Base-by-base conservation (phyloP, 208 protist species). In the Trypanosoma grayi region DNA sequence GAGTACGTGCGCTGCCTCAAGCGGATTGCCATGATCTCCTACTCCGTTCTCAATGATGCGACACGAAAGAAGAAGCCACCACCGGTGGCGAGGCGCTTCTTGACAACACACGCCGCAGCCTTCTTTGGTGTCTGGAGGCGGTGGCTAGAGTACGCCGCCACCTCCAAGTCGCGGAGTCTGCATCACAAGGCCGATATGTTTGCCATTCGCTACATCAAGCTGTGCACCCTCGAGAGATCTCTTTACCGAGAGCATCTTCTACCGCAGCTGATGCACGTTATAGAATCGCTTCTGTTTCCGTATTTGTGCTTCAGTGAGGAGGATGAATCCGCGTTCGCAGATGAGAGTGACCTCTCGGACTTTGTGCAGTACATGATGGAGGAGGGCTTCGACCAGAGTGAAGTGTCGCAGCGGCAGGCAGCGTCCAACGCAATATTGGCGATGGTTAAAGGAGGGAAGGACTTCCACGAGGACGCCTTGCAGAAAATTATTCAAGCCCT, bases 281-380 rank as follows among this genome's bases (percentile, higher is more conserved):
- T 95, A 5, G 89, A 95, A 57, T 74, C 77, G 16, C 60, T 90
- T 10, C 62, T 95, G 45, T 92, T 95, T 53, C 86, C 86, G 20
- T 93, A 83, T 59, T 54, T 95, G 2, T 88, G 77, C 70, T 92
- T 77, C 65, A 79, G 78, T 40, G 79, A 86, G 48, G 65, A 71
- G 25, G 89, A 95, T 66, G 89, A 91, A 46, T 76, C 84, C 39
- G 78, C 81, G 6, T 92, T 95, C 50, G 65, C 70, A 34, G 83
- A 90, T 33, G 77, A 83, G 24, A 72, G 78, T 55, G 75, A 90
- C 54, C 55, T 95, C 13, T 74, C 79, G 0, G 84, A 91, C 39
- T 92, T 85, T 74, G 78, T 81, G 46, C 76, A 90, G 76, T 92
- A 92, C 66, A 88, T 93, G 85, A 76, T 88, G 68, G 83, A 92